Percentiles rank a stretch among this genome's conserved stretches.
These are phyloP conservation scores for Solanum lignicaule DNA, from an alignment of 257 asterid genomes.

Conservation along the genomic window DNA sequence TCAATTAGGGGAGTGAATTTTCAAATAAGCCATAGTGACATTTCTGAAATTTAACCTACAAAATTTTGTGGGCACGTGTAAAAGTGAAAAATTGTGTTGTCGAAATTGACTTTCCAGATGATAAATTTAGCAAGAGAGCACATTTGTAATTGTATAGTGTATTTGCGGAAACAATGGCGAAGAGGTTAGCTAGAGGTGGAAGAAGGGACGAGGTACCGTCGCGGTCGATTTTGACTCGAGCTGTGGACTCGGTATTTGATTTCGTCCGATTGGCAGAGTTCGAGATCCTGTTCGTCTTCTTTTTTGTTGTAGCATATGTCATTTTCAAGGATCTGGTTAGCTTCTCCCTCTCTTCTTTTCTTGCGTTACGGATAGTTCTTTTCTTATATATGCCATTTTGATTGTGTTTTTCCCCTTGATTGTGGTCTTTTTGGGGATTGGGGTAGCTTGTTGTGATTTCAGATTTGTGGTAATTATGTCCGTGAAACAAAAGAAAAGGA, in stretches of 20 bases:
- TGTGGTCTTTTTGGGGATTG: not conserved
- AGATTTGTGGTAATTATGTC: not conserved
- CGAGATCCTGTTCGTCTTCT: constrained; percentile 84
- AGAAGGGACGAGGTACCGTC: constrained; percentile 9
- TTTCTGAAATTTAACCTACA: not conserved
- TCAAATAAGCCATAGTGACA: not conserved
- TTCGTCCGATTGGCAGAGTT: constrained; percentile 77
- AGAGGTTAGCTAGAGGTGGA: not conserved
- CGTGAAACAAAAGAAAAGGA: not conserved
- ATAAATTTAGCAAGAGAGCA: not conserved
- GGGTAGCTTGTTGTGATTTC: not conserved
- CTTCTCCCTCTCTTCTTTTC: not conserved
- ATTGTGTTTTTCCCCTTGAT: not conserved
- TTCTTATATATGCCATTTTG: not conserved
- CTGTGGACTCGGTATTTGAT: constrained; percentile 49
- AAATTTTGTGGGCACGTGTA: not conserved
- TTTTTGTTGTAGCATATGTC: constrained; percentile 57
- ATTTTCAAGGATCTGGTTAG: constrained; percentile 88
- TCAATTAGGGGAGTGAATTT: no score
- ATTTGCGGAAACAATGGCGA: constrained; percentile 5
- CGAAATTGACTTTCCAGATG: no score
- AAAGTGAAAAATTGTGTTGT: no score
- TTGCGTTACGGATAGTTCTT: not conserved
- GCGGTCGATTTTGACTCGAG: constrained; percentile 48
- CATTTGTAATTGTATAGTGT: not conserved